A percentile compares a stretch with the other conserved stretches of the same genome.
Evolutionary conservation across 2,329 filamentous ascomycete genomes (phyloP).

Genomic region (Colletotrichum karsti): DNA sequence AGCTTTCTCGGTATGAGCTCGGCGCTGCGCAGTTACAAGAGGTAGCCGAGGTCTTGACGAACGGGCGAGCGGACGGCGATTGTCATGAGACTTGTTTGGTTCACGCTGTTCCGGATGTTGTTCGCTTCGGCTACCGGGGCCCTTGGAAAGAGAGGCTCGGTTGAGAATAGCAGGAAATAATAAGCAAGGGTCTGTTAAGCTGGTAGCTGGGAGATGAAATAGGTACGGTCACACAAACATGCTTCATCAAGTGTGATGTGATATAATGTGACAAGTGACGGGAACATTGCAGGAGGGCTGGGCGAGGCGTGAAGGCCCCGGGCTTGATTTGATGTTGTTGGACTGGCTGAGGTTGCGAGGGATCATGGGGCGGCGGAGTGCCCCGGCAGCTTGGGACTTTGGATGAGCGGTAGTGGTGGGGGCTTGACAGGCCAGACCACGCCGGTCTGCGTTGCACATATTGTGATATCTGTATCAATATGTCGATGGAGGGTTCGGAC

Average conservation of each 20-base stretch:
- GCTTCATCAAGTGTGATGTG: neutral
- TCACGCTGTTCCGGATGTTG: neutral
- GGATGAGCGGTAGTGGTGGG: neutral
- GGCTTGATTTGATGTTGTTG: neutral
- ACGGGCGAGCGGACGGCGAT: neutral
- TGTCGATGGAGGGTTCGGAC: neutral
- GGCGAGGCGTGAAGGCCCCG: neutral
- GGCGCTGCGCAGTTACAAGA: too few species aligned
- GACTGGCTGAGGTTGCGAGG: neutral
- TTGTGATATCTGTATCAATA: neutral
- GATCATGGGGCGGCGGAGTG: neutral
- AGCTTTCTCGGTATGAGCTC: too few species aligned
- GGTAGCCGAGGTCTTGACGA: neutral
- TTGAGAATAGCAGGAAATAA: too few species aligned
- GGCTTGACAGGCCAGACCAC: neutral
- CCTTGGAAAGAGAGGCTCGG: neutral
- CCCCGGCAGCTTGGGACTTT: neutral
- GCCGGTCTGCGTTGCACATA: neutral
- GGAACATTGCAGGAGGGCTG: slow-evolving; percentile 18
- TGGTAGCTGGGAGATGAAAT: too few species aligned
- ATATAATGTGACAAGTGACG: slow-evolving; percentile 21
- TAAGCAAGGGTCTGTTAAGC: too few species aligned
- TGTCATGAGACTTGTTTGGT: neutral
- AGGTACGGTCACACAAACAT: neutral
- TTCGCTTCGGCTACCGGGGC: neutral